Conservation (phyloP, 352 stramenopile species). For the Globisporangium splendens region DNA sequence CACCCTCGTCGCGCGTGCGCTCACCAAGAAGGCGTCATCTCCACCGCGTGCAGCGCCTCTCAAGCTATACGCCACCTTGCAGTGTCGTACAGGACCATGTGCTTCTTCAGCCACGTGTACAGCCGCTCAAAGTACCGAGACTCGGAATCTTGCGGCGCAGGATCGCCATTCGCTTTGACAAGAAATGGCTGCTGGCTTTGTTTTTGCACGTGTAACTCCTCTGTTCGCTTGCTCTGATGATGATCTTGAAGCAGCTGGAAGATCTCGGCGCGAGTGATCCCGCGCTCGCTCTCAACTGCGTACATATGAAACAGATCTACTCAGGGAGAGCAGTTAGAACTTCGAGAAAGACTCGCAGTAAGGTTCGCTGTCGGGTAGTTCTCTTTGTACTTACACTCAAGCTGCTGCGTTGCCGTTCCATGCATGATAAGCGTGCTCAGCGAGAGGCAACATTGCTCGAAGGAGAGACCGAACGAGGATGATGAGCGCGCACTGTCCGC, state of each 20-base stretch:
- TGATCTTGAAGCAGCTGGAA: constrained; percentile 60
- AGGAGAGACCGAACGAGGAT: constrained; percentile 21
- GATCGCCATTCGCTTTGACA: background rate
- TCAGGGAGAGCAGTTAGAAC: background rate
- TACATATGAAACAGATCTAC: constrained; percentile 61
- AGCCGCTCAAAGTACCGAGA: constrained; percentile 53
- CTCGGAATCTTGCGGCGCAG: constrained; percentile 18
- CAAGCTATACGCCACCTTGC: constrained; percentile 12
- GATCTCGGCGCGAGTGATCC: constrained; percentile 52
- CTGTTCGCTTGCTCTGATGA: constrained; percentile 12
- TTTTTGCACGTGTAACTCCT: background rate
- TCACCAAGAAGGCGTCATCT: background rate
- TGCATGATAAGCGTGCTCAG: constrained; percentile 41
- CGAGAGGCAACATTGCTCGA: constrained; percentile 51
- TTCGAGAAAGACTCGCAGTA: background rate
- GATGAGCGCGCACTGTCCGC: background rate
- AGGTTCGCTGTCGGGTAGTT: background rate
- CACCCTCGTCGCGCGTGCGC: constrained; percentile 1
- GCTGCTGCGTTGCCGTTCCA: constrained; percentile 41
- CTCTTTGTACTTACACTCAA: constrained; percentile 38
- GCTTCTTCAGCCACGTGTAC: constrained; percentile 76
- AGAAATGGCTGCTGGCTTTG: constrained; percentile 8
- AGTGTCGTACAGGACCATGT: constrained; percentile 46
- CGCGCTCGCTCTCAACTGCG: constrained; percentile 41
- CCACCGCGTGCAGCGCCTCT: background rate